These are phyloP conservation scores for Cryphonectria parasitica DNA, from an alignment of 2,329 filamentous ascomycete species.

Conservation along the genomic window DNA sequence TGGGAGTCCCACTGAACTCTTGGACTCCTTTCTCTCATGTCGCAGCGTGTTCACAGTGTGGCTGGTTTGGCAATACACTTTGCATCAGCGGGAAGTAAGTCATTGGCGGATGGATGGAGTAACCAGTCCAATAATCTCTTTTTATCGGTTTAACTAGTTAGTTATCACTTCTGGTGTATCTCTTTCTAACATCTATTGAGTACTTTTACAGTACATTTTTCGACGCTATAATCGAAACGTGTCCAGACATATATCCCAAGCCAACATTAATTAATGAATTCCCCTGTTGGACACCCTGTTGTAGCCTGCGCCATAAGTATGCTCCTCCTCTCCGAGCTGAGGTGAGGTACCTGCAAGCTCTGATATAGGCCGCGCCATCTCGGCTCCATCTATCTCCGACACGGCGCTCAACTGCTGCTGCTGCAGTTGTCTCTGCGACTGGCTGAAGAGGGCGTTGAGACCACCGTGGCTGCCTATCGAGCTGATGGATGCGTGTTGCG, in stretches of 20 bases:
- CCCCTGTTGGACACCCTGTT: conserved; percentile 6
- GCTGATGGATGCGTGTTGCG: conserved; percentile 15
- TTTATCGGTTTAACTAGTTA: not conserved
- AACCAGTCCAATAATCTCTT: not conserved
- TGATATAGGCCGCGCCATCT: conserved; percentile 10
- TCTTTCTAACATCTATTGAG: no score
- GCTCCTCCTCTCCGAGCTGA: not conserved
- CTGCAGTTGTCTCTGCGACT: not conserved
- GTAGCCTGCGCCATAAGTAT: conserved; percentile 6
- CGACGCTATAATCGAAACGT: not conserved
- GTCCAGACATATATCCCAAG: not conserved
- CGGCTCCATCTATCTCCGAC: conserved; percentile 23
- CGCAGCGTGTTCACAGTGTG: not conserved
- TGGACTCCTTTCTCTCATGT: not conserved
- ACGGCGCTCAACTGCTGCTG: conserved; percentile 14
- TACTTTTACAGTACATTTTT: no score
- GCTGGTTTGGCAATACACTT: not conserved
- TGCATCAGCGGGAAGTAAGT: not conserved
- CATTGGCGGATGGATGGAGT: not conserved
- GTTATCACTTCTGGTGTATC: no score
- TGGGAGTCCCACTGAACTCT: not conserved
- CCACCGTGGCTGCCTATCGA: conserved; percentile 18
- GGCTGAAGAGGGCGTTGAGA: not conserved
- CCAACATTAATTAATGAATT: not conserved
- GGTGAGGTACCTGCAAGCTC: conserved; percentile 20